A percentile compares a stretch with the other conserved stretches of the same genome.
Evolutionary conservation across 768 basidiomycete species (phyloP).

Genomic region (Kwoniella dendrophila): DNA sequence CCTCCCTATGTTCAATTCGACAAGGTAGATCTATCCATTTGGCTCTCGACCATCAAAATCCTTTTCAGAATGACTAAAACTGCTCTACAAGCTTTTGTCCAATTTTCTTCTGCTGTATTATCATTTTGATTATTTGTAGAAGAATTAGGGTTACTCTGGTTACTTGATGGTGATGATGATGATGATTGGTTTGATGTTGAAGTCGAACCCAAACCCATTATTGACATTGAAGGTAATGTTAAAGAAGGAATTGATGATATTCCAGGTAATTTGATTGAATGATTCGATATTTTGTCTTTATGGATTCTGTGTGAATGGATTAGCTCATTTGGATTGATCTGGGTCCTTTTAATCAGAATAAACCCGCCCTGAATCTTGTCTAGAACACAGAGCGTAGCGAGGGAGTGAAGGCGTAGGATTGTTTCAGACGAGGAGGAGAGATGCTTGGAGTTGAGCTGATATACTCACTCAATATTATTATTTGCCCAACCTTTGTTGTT

Average conservation of each 20-base stretch:
- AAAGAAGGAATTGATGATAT: conserved; percentile 58
- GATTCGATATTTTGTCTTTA: conserved; percentile 95
- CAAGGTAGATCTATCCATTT: conserved; percentile 48
- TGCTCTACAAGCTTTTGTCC: conserved; percentile 91
- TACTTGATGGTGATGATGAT: neutral
- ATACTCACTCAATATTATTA: conserved; percentile 73
- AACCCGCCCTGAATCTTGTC: neutral
- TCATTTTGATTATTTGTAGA: neutral
- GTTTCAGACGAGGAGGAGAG: too few relatives aligned
- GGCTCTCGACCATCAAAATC: conserved; percentile 53
- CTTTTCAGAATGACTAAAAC: conserved; percentile 62
- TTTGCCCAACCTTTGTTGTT: conserved; percentile 75
- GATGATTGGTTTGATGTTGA: conserved; percentile 3
- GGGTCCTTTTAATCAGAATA: neutral
- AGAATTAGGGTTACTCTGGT: neutral
- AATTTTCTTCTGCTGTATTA: conserved; percentile 76
- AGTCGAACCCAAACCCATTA: conserved; percentile 38
- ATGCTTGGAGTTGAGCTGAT: too few relatives aligned
- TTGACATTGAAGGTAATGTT: conserved; percentile 38
- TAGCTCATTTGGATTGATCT: neutral
- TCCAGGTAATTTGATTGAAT: conserved; percentile 90
- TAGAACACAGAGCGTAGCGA: too few relatives aligned
- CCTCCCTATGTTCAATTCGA: too few relatives aligned
- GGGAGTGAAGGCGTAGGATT: too few relatives aligned
- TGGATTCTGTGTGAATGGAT: conserved; percentile 63